phyloP scores from a whole-genome alignment of 352 stramenopile species.

The Lagenidium sp. region DNA sequence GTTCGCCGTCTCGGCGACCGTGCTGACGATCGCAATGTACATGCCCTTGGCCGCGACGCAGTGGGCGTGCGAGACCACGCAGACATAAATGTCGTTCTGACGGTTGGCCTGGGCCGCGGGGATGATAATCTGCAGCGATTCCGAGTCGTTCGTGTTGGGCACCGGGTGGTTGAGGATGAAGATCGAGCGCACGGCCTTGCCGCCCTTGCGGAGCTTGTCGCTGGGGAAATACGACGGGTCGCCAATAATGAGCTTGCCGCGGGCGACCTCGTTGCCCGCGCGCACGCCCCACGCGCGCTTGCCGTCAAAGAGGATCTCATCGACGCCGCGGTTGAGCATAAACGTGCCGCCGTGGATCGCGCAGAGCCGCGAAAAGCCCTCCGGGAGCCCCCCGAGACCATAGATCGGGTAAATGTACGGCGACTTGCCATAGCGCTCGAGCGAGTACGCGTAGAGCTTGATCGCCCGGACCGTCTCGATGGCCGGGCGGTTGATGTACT shows the following conservation, averaged over 20 bases:
- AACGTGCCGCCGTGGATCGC: constrained; percentile 99
- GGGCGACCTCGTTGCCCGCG: constrained; percentile 92
- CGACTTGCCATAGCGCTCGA: constrained; percentile 95
- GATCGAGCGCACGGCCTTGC: constrained; percentile 97
- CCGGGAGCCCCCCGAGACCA: constrained; percentile 95
- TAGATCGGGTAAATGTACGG: constrained; percentile 99
- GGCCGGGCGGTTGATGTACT: constrained; percentile 78
- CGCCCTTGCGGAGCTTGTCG: constrained; percentile 90
- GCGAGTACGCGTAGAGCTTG: constrained; percentile 97
- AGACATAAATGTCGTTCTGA: constrained; percentile 99
- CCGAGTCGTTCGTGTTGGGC: constrained; percentile 93
- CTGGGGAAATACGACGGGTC: constrained; percentile 98
- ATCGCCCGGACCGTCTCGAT: constrained; percentile 94
- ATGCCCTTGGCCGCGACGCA: constrained; percentile 94
- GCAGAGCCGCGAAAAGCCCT: constrained; percentile 98
- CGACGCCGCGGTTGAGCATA: constrained; percentile 97
- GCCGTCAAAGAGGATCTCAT: constrained; percentile 89
- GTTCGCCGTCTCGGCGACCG: constrained; percentile 94
- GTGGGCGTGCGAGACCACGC: constrained; percentile 92
- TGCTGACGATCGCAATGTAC: constrained; percentile 99
- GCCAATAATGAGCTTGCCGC: constrained; percentile 96
- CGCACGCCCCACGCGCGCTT: constrained; percentile 92
- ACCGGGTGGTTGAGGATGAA: constrained; percentile 99
- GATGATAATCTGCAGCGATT: constrained; percentile 99
- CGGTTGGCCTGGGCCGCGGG: constrained; percentile 93